Evolutionary conservation across 2,329 filamentous ascomycete genomes (phyloP).

Genomic region (Phialophora tarda): DNA sequence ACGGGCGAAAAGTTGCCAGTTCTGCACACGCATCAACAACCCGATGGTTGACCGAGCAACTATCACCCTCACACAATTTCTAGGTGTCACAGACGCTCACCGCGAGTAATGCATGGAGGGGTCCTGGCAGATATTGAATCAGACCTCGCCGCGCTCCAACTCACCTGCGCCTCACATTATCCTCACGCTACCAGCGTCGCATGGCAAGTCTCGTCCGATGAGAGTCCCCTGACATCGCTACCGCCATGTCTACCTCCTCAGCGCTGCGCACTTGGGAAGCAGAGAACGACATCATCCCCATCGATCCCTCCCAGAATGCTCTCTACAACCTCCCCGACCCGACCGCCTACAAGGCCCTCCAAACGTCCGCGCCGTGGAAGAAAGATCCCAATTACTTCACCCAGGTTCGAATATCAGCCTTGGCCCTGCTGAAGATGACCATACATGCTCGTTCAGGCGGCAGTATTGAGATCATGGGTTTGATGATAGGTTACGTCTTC

Average conservation of each 20-base stretch:
- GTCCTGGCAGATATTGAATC: neutral
- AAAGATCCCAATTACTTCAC: slow-evolving; percentile 87
- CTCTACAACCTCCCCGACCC: slow-evolving; percentile 80
- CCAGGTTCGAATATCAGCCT: slow-evolving; percentile 87
- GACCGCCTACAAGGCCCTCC: slow-evolving; percentile 69
- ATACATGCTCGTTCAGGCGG: slow-evolving; percentile 98
- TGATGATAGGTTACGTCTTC: slow-evolving; percentile 95
- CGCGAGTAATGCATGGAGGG: neutral
- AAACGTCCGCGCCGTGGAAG: slow-evolving; percentile 71
- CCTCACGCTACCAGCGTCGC: neutral
- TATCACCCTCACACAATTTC: neutral
- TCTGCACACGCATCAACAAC: neutral
- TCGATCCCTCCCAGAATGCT: slow-evolving; percentile 85
- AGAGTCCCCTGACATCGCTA: neutral
- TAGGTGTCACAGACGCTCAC: neutral
- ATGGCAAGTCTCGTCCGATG: neutral
- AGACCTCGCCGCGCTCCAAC: neutral
- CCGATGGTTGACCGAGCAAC: slow-evolving; percentile 28
- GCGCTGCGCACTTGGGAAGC: slow-evolving; percentile 62
- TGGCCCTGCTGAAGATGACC: slow-evolving; percentile 97
- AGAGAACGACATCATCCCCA: slow-evolving; percentile 81
- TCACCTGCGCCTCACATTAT: neutral
- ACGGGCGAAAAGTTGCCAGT: slow-evolving; percentile 4
- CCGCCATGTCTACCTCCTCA: slow-evolving; percentile 44
- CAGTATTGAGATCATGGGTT: slow-evolving; percentile 90